phyloP scores from a whole-genome alignment of 441 rosid species.

The Eutrema salsugineum region DNA sequence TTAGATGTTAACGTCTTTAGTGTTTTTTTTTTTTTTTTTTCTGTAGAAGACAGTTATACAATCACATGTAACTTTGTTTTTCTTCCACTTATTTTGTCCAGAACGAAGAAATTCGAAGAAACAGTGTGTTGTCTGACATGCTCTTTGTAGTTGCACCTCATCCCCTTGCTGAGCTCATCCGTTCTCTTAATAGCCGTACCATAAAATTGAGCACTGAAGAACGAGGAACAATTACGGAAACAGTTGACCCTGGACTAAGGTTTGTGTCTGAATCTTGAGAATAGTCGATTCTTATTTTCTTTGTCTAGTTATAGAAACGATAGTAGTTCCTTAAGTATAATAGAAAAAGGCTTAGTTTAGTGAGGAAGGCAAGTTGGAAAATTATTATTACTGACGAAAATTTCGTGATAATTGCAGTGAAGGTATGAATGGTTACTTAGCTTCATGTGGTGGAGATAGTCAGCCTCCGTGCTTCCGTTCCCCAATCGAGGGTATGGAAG shows the following conservation, averaged over 20 bases:
- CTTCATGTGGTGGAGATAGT: slow-evolving; percentile 71
- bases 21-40: not conserved
- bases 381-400: not conserved
- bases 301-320: not conserved
- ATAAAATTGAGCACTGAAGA: slow-evolving; percentile 48
- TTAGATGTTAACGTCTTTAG: not conserved
- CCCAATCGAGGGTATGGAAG: slow-evolving; percentile 78
- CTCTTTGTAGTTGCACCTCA: slow-evolving; percentile 76
- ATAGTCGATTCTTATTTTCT: not conserved
- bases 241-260: slow-evolving; percentile 71
- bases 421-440: slow-evolving; percentile 91
- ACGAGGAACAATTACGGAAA: slow-evolving; percentile 45
- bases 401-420: slow-evolving; percentile 57
- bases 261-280: slow-evolving; percentile 38
- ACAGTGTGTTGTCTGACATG: slow-evolving; percentile 70
- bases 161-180: slow-evolving; percentile 69
- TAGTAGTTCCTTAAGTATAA: not conserved
- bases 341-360: not conserved
- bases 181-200: slow-evolving; percentile 60
- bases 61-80: slow-evolving; percentile 7
- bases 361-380: not conserved
- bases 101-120: slow-evolving; percentile 86
- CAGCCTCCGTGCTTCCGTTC: slow-evolving; percentile 81
- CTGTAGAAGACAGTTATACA: not conserved
- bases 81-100: slow-evolving; percentile 25